These are phyloP conservation scores for Fusarium kyushuense DNA, from an alignment of 2,329 filamentous ascomycete genomes.

Conservation along the genomic window DNA sequence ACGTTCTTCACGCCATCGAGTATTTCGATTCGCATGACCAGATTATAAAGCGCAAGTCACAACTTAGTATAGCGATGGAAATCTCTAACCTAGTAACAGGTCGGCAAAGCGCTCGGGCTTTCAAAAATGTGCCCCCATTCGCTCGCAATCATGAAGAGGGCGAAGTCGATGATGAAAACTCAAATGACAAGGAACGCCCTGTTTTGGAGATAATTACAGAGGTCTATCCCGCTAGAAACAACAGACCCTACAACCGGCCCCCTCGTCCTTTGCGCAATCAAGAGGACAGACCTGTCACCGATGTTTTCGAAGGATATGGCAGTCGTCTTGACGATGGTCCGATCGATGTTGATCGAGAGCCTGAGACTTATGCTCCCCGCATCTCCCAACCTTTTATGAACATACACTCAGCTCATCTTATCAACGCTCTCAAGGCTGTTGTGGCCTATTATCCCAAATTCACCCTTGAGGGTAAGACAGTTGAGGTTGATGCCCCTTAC, in stretches of 20 bases:
- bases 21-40: conserved; percentile 53
- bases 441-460: conserved; percentile 62
- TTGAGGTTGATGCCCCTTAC: conserved; percentile 61
- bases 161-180: conserved; percentile 25
- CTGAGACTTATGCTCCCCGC: conserved; percentile 46
- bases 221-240: conserved; percentile 47
- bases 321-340: conserved; percentile 47
- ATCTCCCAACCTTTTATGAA: conserved; percentile 55
- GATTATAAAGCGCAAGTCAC: conserved; percentile 54
- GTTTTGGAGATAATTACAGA: conserved; percentile 60
- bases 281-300: conserved; percentile 49
- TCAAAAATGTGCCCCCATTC: conserved; percentile 52
- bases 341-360: conserved; percentile 42
- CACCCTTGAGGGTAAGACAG: conserved; percentile 52
- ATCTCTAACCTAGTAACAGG: conserved; percentile 47
- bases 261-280: conserved; percentile 17
- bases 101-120: conserved; percentile 55
- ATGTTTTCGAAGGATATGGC: conserved; percentile 44
- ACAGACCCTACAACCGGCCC: background rate
- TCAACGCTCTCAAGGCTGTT: conserved; percentile 61
- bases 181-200: conserved; percentile 45
- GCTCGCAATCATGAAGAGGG: conserved; percentile 26
- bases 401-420: conserved; percentile 60
- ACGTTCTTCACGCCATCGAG: conserved; percentile 58
- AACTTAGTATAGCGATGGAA: background rate